Percentiles rank a stretch among this genome's conserved stretches.
These are phyloP conservation scores for Linum trigynum DNA, from an alignment of 345 rosid genomes.

Conservation along the genomic window DNA sequence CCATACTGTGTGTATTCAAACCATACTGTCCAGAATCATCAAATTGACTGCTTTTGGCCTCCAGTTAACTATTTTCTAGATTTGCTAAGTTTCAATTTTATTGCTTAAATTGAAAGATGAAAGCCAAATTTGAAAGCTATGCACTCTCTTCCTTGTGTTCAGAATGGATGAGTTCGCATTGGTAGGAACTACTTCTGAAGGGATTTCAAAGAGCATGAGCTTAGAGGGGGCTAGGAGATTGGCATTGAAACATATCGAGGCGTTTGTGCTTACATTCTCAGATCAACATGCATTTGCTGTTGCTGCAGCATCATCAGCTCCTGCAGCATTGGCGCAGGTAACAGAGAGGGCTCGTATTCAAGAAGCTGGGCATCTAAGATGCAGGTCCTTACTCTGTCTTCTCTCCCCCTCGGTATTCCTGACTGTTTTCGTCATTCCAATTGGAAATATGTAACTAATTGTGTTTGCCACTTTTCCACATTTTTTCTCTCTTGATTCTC, in stretches of 20 bases:
- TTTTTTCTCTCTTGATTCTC: constrained; percentile 13
- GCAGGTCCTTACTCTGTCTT: constrained; percentile 51
- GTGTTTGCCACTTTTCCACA: no score
- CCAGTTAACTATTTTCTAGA: not conserved
- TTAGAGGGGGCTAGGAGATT: constrained; percentile 66
- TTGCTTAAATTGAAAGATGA: not conserved
- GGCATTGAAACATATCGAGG: constrained; percentile 71
- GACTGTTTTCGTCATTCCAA: not conserved
- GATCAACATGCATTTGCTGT: constrained; percentile 61
- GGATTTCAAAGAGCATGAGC: constrained; percentile 56
- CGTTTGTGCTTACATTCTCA: constrained; percentile 52
- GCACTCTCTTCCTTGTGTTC: constrained; percentile 12
- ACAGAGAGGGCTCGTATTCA: constrained; percentile 82
- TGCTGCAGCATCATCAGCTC: constrained; percentile 64
- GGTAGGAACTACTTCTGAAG: constrained; percentile 55
- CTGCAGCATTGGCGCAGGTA: constrained; percentile 69
- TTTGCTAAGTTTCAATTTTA: not conserved
- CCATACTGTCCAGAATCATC: not conserved
- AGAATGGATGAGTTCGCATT: constrained; percentile 73
- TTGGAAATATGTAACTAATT: not conserved
- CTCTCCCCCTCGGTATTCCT: not conserved
- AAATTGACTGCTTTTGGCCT: not conserved
- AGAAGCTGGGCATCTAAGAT: constrained; percentile 91
- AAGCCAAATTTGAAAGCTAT: not conserved
- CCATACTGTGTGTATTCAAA: no score